Evolutionary conservation across 2,329 filamentous ascomycete species (phyloP).

Genomic region (Akanthomyces lecanii): DNA sequence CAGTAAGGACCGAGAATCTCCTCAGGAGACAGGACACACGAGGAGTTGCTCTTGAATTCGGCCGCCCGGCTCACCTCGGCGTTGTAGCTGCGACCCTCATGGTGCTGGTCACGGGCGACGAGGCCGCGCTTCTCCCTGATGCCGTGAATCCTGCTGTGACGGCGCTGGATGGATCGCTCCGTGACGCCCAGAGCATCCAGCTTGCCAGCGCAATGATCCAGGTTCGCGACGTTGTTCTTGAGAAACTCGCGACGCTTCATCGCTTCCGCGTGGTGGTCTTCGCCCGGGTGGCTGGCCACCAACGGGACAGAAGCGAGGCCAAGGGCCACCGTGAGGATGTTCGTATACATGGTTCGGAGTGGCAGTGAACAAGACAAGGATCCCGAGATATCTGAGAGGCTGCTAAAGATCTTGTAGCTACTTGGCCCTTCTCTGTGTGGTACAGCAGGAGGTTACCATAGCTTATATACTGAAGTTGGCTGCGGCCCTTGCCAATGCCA

Average conservation of each 20-base stretch:
- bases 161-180: conserved; percentile 37
- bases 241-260: conserved; percentile 42
- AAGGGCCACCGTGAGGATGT: conserved; percentile 4
- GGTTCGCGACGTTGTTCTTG: conserved; percentile 33
- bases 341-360: background rate
- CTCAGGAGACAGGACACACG: conserved; percentile 44
- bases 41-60: conserved; percentile 34
- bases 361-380: background rate
- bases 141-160: conserved; percentile 33
- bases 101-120: conserved; percentile 5
- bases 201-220: conserved; percentile 38
- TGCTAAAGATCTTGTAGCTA: background rate
- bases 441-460: background rate
- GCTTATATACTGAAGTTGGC: too few relatives aligned
- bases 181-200: conserved; percentile 41
- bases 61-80: conserved; percentile 25
- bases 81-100: conserved; percentile 25
- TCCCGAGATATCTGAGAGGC: background rate
- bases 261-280: conserved; percentile 40
- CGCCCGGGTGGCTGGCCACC: conserved; percentile 38
- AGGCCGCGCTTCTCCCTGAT: conserved; percentile 34
- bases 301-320: conserved; percentile 18
- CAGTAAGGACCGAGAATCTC: conserved; percentile 47
- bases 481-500: background rate
- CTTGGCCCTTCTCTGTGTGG: too few relatives aligned